Conservation (phyloP, 202 grass and related monocot species). For the Digitaria exilis region DNA sequence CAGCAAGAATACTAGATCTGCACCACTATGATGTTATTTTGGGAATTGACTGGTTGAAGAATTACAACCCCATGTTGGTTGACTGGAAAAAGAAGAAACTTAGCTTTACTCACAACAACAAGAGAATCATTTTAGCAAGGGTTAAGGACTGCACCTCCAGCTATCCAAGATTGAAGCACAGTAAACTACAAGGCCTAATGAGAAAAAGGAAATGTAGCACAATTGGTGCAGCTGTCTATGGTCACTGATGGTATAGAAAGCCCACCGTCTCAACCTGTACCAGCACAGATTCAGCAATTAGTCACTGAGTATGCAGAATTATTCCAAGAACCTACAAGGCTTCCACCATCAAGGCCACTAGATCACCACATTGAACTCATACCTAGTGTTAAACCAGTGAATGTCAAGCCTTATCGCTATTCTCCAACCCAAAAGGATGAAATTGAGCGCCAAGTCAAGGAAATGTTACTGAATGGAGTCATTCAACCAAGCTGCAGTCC, state of each 20-base stretch:
- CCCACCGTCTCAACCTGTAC: no score
- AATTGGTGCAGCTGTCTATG: no score
- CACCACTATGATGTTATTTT: no score
- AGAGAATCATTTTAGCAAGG: no score
- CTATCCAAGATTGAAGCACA: no score
- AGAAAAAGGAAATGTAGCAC: neutral
- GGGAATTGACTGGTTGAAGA: no score
- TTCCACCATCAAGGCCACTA: neutral
- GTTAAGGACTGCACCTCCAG: no score
- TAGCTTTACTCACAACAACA: neutral
- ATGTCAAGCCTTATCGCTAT: neutral
- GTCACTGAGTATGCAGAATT: rapidly evolving
- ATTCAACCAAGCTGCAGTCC: neutral
- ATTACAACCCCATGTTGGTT: neutral
- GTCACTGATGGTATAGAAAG: no score
- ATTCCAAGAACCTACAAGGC: neutral
- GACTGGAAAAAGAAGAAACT: neutral
- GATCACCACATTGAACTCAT: neutral
- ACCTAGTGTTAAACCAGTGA: neutral
- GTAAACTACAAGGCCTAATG: no score
- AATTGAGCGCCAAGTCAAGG: neutral
- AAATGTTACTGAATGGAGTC: neutral
- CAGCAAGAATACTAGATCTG: no score
- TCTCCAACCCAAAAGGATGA: neutral
- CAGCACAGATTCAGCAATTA: neutral